Conservation (phyloP, 1,284 basidiomycete species). For the Ceratobasidium sp. region DNA sequence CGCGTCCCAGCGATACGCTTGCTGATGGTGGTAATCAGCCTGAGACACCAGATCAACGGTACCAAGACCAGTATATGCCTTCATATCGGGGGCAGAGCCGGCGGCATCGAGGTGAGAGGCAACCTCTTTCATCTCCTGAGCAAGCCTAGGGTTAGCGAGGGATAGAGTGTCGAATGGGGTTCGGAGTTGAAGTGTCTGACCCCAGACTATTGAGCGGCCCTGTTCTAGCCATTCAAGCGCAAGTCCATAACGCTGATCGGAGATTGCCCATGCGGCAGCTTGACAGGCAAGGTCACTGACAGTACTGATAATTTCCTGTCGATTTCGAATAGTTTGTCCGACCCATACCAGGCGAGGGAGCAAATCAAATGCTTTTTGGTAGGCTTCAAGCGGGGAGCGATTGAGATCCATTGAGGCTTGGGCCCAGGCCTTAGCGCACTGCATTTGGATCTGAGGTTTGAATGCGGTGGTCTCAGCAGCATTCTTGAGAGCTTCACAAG, state of each 20-base stretch:
- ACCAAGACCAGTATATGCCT: neutral
- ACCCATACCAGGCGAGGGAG: neutral
- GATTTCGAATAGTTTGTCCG: neutral
- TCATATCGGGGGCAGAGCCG: neutral
- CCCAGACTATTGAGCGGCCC: slow-evolving; percentile 1
- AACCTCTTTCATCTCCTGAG: neutral
- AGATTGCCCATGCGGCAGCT: neutral
- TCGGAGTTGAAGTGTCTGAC: neutral
- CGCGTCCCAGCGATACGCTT: neutral
- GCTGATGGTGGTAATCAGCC: neutral
- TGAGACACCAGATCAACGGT: neutral
- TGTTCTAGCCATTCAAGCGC: slow-evolving; percentile 10
- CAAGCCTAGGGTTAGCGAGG: neutral
- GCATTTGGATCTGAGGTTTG: no score
- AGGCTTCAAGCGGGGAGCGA: neutral
- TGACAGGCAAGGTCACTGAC: neutral
- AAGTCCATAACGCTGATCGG: neutral
- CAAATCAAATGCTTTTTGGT: neutral
- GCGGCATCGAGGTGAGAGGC: neutral
- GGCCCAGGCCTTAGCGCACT: no score
- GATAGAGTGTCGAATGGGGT: neutral
- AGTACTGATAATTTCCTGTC: neutral
- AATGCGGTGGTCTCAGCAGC: no score
- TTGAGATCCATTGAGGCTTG: no score
- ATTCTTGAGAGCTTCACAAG: no score